These are phyloP conservation scores for Trametes punicea DNA, from an alignment of 768 basidiomycete species.

Conservation along the genomic window DNA sequence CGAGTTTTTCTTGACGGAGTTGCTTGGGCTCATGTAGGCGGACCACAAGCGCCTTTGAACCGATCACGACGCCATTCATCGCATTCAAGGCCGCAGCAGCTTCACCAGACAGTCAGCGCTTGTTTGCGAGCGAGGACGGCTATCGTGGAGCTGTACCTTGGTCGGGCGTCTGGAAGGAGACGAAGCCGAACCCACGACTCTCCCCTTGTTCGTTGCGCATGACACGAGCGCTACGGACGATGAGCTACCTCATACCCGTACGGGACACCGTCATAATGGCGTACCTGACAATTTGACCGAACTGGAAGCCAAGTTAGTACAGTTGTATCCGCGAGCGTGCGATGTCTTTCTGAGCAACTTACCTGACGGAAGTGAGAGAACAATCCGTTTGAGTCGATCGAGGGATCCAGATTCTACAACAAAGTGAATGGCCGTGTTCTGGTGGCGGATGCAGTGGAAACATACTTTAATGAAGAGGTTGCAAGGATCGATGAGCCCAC, in stretches of 20 bases:
- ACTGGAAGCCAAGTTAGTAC: conserved; percentile 41
- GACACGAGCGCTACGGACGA: conserved; percentile 69
- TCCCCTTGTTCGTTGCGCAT: conserved; percentile 85
- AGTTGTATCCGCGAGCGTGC: conserved; percentile 18
- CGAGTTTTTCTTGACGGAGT: conserved; percentile 84
- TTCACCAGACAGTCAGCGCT: conserved; percentile 27
- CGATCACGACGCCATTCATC: conserved; percentile 77
- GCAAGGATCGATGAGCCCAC: conserved; percentile 87
- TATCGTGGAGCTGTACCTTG: conserved; percentile 53
- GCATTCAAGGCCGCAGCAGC: conserved; percentile 69
- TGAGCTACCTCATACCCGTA: neutral
- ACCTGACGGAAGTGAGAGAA: conserved; percentile 82
- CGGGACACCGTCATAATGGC: neutral
- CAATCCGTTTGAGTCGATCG: conserved; percentile 81
- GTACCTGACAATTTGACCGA: conserved; percentile 86
- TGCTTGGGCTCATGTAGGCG: conserved; percentile 90
- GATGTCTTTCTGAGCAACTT: conserved; percentile 23
- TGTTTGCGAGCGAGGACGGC: neutral
- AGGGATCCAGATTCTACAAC: conserved; percentile 75
- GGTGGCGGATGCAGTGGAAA: conserved; percentile 6
- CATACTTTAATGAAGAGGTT: conserved; percentile 85
- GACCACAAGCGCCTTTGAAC: conserved; percentile 77
- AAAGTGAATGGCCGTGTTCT: conserved; percentile 15
- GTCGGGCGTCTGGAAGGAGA: conserved; percentile 79
- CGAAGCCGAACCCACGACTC: conserved; percentile 88